Conservation (phyloP, 805 yeast species). For the Babjeviella inositovora region DNA sequence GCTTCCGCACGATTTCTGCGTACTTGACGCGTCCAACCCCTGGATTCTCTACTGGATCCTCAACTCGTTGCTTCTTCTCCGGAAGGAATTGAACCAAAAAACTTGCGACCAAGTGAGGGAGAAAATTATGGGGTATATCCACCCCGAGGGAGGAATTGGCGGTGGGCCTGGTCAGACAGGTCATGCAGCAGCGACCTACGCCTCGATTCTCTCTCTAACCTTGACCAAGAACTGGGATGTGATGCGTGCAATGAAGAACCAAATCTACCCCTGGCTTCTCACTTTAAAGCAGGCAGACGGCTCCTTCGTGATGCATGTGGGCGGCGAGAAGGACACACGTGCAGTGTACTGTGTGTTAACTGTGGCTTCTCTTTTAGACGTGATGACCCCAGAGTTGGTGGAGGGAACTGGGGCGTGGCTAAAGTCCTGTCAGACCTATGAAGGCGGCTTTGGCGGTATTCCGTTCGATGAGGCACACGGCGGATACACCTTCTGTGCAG, state of each 20-base stretch:
- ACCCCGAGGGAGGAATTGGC: slow-evolving; percentile 51
- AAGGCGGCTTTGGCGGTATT: slow-evolving; percentile 87
- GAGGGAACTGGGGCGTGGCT: slow-evolving; percentile 45
- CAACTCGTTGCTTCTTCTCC: slow-evolving; percentile 31
- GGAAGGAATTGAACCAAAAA: slow-evolving; percentile 5
- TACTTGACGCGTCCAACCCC: slow-evolving; percentile 78
- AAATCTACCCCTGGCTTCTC: slow-evolving; percentile 49
- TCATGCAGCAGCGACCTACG: slow-evolving; percentile 77
- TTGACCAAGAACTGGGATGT: slow-evolving; percentile 20
- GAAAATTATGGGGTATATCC: slow-evolving; percentile 12
- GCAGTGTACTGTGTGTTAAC: slow-evolving; percentile 80
- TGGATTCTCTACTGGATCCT: slow-evolving; percentile 84
- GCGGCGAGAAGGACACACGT: slow-evolving; percentile 79
- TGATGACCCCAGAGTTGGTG: slow-evolving; percentile 43
- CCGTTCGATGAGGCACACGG: slow-evolving; percentile 88
- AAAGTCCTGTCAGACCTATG: slow-evolving; percentile 65
- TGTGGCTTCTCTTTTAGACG: slow-evolving; percentile 47
- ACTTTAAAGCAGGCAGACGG: slow-evolving; percentile 53
- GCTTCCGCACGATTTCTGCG: slow-evolving; percentile 32
- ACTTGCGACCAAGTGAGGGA: slow-evolving; percentile 10
- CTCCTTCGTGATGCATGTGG: slow-evolving; percentile 54
- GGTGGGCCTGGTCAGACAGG: slow-evolving; percentile 78
- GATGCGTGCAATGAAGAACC: slow-evolving; percentile 9
- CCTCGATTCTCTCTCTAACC: slow-evolving; percentile 51
- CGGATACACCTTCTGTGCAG: slow-evolving; percentile 87